Evolutionary conservation across 208 protist species (phyloP).

Genomic region (Herpetomonas samuelpessoai): DNA sequence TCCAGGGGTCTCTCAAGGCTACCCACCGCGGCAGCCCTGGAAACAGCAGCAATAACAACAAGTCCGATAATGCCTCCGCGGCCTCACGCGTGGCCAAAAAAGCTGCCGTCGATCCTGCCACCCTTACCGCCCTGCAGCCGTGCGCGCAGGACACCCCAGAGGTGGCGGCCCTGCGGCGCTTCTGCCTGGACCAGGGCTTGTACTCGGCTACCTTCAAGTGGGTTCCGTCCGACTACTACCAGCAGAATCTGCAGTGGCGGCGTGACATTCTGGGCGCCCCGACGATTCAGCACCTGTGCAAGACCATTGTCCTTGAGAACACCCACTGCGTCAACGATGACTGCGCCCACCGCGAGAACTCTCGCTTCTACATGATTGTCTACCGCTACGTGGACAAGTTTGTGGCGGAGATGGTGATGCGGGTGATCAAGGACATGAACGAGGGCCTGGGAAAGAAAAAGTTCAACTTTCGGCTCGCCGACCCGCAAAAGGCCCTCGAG

Average conservation of each 20-base stretch:
- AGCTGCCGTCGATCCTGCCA: constrained; percentile 10
- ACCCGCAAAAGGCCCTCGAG: constrained; percentile 34
- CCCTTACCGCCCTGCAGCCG: constrained; percentile 48
- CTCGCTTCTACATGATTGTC: constrained; percentile 81
- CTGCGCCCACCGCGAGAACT: constrained; percentile 65
- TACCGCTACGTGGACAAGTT: constrained; percentile 84
- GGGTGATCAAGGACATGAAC: constrained; percentile 58
- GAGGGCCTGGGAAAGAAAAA: constrained; percentile 84
- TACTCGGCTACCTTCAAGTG: constrained; percentile 66
- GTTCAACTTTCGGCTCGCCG: constrained; percentile 83
- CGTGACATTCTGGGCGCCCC: constrained; percentile 69
- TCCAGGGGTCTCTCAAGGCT: constrained; percentile 3
- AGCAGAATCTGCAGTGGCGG: constrained; percentile 74
- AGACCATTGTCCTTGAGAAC: constrained; percentile 92
- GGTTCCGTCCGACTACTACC: constrained; percentile 90
- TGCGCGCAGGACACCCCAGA: constrained; percentile 52
- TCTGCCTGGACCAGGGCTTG: constrained; percentile 46
- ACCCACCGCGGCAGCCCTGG: too few relatives aligned
- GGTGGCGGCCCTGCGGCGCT: constrained; percentile 55
- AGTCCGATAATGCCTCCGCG: constrained; percentile 5
- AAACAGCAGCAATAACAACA: too few relatives aligned
- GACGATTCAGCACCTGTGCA: constrained; percentile 87
- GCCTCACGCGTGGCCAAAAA: background rate
- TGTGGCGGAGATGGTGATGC: constrained; percentile 64
- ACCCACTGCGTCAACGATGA: constrained; percentile 77